A percentile compares a stretch with the other conserved stretches of the same genome.
Evolutionary conservation across 257 asterid species (phyloP).

Genomic region (Ilex asprella): DNA sequence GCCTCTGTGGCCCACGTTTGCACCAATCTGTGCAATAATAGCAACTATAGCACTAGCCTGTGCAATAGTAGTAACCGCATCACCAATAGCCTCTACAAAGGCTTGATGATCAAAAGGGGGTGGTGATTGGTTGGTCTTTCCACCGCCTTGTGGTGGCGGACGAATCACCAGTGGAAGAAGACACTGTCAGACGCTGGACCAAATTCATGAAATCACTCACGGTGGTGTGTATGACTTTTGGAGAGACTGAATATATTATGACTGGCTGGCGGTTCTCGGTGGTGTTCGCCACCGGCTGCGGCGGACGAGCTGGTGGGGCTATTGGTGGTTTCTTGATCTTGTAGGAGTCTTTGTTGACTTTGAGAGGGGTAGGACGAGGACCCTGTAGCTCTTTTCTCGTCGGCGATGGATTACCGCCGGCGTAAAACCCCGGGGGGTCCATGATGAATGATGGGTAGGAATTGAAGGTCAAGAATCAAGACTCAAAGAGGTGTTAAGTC

Average conservation of each 20-base stretch:
- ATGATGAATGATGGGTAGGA: conserved; percentile 16
- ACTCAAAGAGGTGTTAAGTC: neutral
- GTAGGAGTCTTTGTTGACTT: conserved; percentile 82
- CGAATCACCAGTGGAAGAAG: conserved; percentile 16
- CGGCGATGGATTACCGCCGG: conserved; percentile 54
- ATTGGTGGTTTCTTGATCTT: conserved; percentile 88
- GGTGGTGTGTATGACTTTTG: conserved; percentile 79
- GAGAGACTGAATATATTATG: conserved; percentile 83
- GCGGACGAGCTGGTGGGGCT: conserved; percentile 34
- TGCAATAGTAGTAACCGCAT: too few species aligned
- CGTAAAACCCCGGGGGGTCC: conserved; percentile 44
- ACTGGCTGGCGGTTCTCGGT: conserved; percentile 59
- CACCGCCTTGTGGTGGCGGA: conserved; percentile 23
- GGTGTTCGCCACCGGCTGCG: conserved; percentile 1
- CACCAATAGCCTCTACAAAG: too few species aligned
- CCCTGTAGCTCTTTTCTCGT: conserved; percentile 61
- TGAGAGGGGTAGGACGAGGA: conserved; percentile 85
- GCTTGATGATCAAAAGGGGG: too few species aligned
- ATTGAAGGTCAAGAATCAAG: conserved; percentile 10
- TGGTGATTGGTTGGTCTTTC: too few species aligned
- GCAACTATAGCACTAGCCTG: too few species aligned
- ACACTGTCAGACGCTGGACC: conserved; percentile 89
- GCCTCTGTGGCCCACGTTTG: too few species aligned
- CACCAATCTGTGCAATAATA: too few species aligned
- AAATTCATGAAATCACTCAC: conserved; percentile 74